Base-by-base conservation (phyloP, 1,284 basidiomycete genomes). In the Trichosporon sp. region DNA sequence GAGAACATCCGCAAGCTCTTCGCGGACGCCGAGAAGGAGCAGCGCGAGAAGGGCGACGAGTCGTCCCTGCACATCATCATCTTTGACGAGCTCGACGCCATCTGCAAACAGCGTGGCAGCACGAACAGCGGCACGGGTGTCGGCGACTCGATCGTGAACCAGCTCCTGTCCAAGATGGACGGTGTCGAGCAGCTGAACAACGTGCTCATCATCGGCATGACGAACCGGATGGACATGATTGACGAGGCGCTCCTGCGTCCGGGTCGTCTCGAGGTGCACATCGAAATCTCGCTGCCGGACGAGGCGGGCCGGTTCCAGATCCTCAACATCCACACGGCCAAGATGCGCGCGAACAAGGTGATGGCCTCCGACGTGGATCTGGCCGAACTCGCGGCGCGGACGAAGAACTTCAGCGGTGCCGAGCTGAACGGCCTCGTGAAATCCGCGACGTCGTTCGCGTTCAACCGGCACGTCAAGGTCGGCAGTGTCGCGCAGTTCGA, bases 171-270 rank as follows among this genome's bases (percentile, higher is more conserved):
- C 43, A 99, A 99, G 93, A 96, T 99, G 93, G 97, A 99, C 78
- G 97, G 97, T 87, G 97, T 99, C 5, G 97, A 99, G 82, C 93
- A 96, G 86, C 88, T 99, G 67, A 99, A 99, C 87, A 99, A 99
- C 84, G 97, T 99, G 73, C 91, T 99, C 76, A 92, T 99, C 77
- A 99, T 99, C 77, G 97, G 97, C 80, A 99, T 99, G 97, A 99
- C 97, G 68, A 99, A 99, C 84, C 91, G 97, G 74, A 86, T 91
- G 68, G 97, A 99, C 87, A 96, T 99, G 96, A 98, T 99, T 78
- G 97, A 99, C 80, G 97, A 99, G 81, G 97, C 96, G 5, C 88
- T 99, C 1, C 88, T 98, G 12, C 95, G 97, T 79, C 96, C 97
- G 0, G 97, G 97, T 70, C 95, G 97, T 87, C 91, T 99, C 65